A percentile compares a stretch with the other conserved stretches of the same genome.
These are phyloP conservation scores for Annulohypoxylon maeteangense DNA, from an alignment of 495 filamentous ascomycete species.

Conservation along the genomic window DNA sequence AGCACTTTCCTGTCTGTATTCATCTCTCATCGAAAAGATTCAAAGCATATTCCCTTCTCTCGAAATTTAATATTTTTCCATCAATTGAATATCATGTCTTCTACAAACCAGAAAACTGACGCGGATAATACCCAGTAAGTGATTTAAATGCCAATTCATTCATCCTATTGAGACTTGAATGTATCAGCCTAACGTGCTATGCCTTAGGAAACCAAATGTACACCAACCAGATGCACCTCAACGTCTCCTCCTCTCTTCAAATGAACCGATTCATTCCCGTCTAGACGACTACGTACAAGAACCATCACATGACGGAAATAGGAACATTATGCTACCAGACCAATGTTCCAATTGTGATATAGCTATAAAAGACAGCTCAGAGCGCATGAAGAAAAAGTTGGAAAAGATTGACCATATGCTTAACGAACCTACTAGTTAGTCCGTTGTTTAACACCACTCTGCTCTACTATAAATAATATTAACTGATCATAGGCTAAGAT, in stretches of 20 bases:
- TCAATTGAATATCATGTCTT: slow-evolving; percentile 1
- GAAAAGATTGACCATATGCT: not conserved
- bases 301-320: slow-evolving; percentile 15
- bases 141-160: not conserved
- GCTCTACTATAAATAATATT: not conserved
- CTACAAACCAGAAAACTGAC: not conserved
- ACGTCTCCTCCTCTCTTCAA: not conserved
- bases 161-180: not conserved
- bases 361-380: not conserved
- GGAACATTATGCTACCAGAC: slow-evolving; percentile 28
- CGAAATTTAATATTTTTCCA: not conserved
- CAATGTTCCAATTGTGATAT: not conserved
- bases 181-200: not conserved
- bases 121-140: not conserved
- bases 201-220: not conserved
- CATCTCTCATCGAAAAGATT: too few species aligned
- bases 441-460: not conserved
- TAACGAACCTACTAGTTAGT: not conserved
- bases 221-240: not conserved
- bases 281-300: slow-evolving; percentile 27
- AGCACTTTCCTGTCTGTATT: not conserved
- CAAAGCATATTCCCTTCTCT: not conserved
- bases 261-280: slow-evolving; percentile 7
- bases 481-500: slow-evolving; percentile 5
- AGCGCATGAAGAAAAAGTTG: slow-evolving; percentile 9